phyloP scores from a whole-genome alignment of 2,329 filamentous ascomycete genomes.

The Bipolaris zeicola region DNA sequence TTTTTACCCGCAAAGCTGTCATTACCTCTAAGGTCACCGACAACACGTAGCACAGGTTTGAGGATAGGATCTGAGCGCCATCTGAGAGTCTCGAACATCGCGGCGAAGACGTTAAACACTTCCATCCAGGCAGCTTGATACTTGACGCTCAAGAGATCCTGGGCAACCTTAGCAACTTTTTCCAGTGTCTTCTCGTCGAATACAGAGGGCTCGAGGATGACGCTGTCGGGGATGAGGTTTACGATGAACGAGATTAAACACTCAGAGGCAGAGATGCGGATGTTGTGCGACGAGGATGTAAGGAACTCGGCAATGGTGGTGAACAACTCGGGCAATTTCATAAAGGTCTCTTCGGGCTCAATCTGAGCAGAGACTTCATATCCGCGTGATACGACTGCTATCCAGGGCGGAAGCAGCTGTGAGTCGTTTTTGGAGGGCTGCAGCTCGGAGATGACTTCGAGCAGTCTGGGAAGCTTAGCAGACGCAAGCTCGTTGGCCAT shows the following conservation, averaged over 20 bases:
- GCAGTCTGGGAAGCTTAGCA: conserved; percentile 82
- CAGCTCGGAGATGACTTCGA: conserved; percentile 90
- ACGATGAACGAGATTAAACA: conserved; percentile 91
- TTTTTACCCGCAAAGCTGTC: conserved; percentile 92
- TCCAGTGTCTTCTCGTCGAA: conserved; percentile 90
- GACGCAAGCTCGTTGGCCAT: conserved; percentile 89
- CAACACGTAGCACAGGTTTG: conserved; percentile 72
- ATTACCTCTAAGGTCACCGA: conserved; percentile 87
- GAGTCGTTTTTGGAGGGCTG: conserved; percentile 92
- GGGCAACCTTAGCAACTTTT: conserved; percentile 75
- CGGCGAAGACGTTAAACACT: conserved; percentile 84
- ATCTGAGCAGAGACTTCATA: conserved; percentile 93
- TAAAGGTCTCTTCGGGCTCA: conserved; percentile 87
- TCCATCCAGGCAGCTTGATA: conserved; percentile 95
- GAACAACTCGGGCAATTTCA: conserved; percentile 86
- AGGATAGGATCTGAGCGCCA: conserved; percentile 86
- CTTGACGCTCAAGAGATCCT: conserved; percentile 80
- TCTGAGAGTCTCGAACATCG: conserved; percentile 83
- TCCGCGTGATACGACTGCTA: conserved; percentile 90
- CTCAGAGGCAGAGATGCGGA: conserved; percentile 91
- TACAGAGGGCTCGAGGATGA: conserved; percentile 85
- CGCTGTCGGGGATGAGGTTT: conserved; percentile 83
- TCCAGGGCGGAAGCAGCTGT: conserved; percentile 93
- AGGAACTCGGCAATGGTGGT: conserved; percentile 79
- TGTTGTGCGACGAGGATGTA: conserved; percentile 86